Base-by-base conservation (phyloP, 2,329 filamentous ascomycete species). In the Huntiella abstrusa region DNA sequence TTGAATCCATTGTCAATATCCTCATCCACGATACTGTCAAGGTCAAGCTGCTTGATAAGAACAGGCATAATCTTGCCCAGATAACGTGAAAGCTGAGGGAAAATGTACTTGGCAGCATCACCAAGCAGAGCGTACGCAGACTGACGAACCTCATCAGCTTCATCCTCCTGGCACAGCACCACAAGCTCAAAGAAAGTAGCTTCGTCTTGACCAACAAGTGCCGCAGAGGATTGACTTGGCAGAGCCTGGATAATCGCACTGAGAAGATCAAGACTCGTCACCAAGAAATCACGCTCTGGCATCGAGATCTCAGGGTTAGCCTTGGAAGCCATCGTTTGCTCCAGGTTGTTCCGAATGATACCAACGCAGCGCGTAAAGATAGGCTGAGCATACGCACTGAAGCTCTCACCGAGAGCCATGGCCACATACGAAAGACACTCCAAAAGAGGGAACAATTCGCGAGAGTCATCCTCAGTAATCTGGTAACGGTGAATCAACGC, bases 341-440 rank as follows among this genome's bases (percentile, higher is more conserved):
- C 80, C 28, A 98, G 70, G 55, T 94, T 96, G 55, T 80, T 73
- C 58, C 92, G 86, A 54, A 98, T 91, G 55, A 98, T 87, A 60
- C 79, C 80, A 58, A 88, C 79, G 59, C 88, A 96, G 52, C 91
- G 76, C 46, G 71, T 67, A 64, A 96, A 98, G 46, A 98, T 85
- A 4, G 85, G 80, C 49, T 75, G 69, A 1, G 91, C 84, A 57
- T 87, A 98, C 4, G 83, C 83, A 4, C 83, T 72, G 58, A 98
- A 98, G 1, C 73, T 70, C 53, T 80, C 72, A 32, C 83, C 82
- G 37, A 98, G 76, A 2, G 91, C 85, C 55, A 83, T 80, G 43
- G 87, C 83, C 37, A 98, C 82, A 57, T 94, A 98, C 1, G 91
- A 93, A 38, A 98, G 71, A 58, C 91, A 98, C 61, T 96, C 91